These are phyloP conservation scores for Amanita rimosa DNA, from an alignment of 768 basidiomycete genomes.

Conservation along the genomic window DNA sequence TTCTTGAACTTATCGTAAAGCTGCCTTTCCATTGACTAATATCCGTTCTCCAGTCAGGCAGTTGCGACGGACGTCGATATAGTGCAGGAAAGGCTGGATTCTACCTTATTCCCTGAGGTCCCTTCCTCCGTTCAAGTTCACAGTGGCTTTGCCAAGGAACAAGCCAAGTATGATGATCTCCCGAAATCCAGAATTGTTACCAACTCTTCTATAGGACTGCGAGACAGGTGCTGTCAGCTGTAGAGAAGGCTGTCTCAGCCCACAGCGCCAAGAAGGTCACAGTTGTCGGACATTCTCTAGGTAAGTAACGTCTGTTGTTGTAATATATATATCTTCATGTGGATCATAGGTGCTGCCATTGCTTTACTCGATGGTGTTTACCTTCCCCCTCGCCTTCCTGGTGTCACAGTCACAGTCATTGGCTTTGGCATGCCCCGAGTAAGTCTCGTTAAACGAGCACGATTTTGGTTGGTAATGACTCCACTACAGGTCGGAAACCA, in stretches of 20 bases:
- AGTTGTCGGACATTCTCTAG: slow-evolving; percentile 36
- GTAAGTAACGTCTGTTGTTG: slow-evolving; percentile 9
- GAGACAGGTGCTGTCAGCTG: slow-evolving; percentile 26
- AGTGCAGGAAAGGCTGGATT: slow-evolving; percentile 19
- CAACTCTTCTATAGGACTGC: slow-evolving; percentile 23
- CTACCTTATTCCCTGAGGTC: slow-evolving; percentile 35
- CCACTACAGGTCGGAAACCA: slow-evolving; percentile 38
- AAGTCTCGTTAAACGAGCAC: slow-evolving; percentile 8
- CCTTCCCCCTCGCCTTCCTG: slow-evolving; percentile 37
- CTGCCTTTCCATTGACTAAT: not conserved
- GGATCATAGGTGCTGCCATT: slow-evolving; percentile 33
- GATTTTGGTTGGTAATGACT: not conserved
- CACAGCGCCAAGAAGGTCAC: slow-evolving; percentile 26
- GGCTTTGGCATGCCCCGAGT: slow-evolving; percentile 34
- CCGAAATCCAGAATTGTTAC: not conserved
- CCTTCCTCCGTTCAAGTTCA: slow-evolving; percentile 30
- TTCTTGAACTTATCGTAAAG: not conserved
- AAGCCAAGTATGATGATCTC: slow-evolving; percentile 21
- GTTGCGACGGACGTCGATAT: slow-evolving; percentile 26
- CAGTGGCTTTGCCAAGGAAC: slow-evolving; percentile 30
- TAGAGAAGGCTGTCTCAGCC: slow-evolving; percentile 22
- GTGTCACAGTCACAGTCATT: slow-evolving; percentile 22
- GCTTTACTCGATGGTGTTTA: slow-evolving; percentile 46
- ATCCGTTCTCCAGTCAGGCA: slow-evolving; percentile 18
- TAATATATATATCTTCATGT: not conserved